phyloP scores from a whole-genome alignment of 768 basidiomycete species.

The Pleurotus giganteus region DNA sequence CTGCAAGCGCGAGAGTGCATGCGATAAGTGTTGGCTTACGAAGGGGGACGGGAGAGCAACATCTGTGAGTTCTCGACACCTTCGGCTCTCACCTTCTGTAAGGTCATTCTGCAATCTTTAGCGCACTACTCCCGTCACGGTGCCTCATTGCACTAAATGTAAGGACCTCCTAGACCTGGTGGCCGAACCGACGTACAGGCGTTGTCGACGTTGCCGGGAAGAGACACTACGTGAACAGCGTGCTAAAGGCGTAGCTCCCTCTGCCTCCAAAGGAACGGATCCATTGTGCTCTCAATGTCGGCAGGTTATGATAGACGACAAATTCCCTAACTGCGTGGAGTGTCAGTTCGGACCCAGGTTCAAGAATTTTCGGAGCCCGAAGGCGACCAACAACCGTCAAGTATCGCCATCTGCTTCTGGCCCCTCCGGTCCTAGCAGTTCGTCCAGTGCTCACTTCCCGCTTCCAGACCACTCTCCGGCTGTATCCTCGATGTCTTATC shows the following conservation, averaged over 20 bases:
- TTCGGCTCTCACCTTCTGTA: background rate
- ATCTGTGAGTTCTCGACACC: background rate
- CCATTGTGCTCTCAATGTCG: background rate
- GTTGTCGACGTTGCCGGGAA: conserved; percentile 4
- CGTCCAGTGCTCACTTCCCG: background rate
- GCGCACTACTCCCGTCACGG: background rate
- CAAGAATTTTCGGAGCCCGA: background rate
- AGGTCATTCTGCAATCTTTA: background rate
- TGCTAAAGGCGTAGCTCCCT: background rate
- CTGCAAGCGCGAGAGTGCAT: background rate
- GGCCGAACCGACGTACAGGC: background rate
- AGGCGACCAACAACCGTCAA: background rate
- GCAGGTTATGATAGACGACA: background rate
- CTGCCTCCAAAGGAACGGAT: conserved; percentile 1
- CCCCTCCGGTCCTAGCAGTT: background rate
- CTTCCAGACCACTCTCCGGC: background rate
- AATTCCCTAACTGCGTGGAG: background rate
- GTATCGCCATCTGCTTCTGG: background rate
- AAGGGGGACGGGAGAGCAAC: background rate
- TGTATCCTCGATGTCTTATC: background rate
- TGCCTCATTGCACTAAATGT: background rate
- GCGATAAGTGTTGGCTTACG: background rate
- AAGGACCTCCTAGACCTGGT: background rate
- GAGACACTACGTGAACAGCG: background rate
- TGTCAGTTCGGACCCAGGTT: background rate